These are phyloP conservation scores for Chrysosporium queenslandicum DNA, from an alignment of 2,329 filamentous ascomycete genomes.

Conservation along the genomic window DNA sequence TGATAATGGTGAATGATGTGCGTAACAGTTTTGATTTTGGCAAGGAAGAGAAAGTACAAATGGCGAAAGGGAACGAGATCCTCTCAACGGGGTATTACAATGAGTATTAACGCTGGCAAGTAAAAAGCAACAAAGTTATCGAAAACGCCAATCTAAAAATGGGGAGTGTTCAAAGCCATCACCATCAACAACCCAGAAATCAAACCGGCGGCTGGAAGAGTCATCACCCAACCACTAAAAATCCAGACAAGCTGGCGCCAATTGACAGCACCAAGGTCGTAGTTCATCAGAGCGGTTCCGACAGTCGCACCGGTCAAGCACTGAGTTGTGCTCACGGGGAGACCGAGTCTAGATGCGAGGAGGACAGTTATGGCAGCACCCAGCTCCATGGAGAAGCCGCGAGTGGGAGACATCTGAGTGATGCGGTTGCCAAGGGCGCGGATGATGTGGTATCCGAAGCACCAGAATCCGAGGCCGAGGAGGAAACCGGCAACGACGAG, in stretches of 20 bases:
- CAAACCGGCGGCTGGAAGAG: slow-evolving; percentile 36
- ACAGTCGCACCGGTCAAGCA: slow-evolving; percentile 30
- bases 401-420: slow-evolving; percentile 32
- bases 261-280: slow-evolving; percentile 35
- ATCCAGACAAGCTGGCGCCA: slow-evolving; percentile 38
- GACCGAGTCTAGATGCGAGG: slow-evolving; percentile 26
- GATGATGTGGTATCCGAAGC: slow-evolving; percentile 35
- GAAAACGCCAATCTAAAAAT: slow-evolving; percentile 20
- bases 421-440: slow-evolving; percentile 35
- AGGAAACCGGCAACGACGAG: slow-evolving; percentile 31
- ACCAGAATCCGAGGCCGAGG: slow-evolving; percentile 35
- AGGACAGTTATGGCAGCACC: slow-evolving; percentile 34
- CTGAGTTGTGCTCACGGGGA: slow-evolving; percentile 33
- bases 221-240: slow-evolving; percentile 38
- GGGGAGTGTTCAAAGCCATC: slow-evolving; percentile 37
- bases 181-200: slow-evolving; percentile 33
- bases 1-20: too few relatives aligned
- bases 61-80: too few relatives aligned
- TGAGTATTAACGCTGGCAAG: not conserved
- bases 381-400: slow-evolving; percentile 34
- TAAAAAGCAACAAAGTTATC: not conserved
- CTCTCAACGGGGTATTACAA: too few relatives aligned
- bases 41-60: too few relatives aligned
- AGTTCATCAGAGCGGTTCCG: slow-evolving; percentile 32
- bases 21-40: too few relatives aligned